Conservation (phyloP, 805 yeast species). For the Yarrowia sp. region DNA sequence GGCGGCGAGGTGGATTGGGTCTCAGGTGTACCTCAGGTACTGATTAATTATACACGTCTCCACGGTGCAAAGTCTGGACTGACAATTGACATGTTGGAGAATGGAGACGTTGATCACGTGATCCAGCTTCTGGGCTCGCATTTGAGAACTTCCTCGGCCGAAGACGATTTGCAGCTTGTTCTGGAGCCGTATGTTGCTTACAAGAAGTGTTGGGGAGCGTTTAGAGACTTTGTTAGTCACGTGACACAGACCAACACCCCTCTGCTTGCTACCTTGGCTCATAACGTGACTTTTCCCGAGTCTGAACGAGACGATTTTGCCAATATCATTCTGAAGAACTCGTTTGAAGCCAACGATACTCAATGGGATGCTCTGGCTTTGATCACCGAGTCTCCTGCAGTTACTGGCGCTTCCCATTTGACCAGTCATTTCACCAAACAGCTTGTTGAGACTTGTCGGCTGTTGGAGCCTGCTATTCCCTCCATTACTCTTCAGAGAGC, state of each 20-base stretch:
- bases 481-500: constrained; percentile 20
- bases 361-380: constrained; percentile 29
- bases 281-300: not conserved
- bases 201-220: constrained; percentile 6
- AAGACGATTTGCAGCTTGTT: not conserved
- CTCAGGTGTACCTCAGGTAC: constrained; percentile 12
- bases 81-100: constrained; percentile 17
- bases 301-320: constrained; percentile 9
- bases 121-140: not conserved
- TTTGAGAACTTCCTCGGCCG: not conserved
- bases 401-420: not conserved
- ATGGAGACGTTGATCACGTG: not conserved
- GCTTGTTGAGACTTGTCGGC: constrained; percentile 26
- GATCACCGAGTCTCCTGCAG: constrained; percentile 2
- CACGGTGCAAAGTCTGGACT: not conserved
- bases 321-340: not conserved
- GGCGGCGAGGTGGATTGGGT: constrained; percentile 7
- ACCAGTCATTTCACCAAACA: constrained; percentile 22
- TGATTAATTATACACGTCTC: constrained; percentile 11
- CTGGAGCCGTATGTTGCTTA: constrained; percentile 16
- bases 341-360: constrained; percentile 23
- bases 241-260: constrained; percentile 11
- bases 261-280: not conserved
- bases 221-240: constrained; percentile 10
- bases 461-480: constrained; percentile 36